phyloP scores from a whole-genome alignment of 371 early-diverging fungal species.

The Rhizopus sp. region DNA sequence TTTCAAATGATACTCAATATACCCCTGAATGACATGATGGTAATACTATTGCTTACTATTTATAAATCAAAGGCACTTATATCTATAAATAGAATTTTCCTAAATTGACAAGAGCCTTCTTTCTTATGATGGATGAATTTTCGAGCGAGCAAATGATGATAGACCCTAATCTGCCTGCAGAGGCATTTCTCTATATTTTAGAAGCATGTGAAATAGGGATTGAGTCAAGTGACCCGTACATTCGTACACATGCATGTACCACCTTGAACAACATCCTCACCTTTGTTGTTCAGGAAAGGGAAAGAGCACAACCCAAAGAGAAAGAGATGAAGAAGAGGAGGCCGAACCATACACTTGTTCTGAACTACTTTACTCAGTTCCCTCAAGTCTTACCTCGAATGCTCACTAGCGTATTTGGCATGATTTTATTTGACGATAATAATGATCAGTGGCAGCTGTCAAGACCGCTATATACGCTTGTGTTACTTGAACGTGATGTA shows the following conservation, averaged over 20 bases:
- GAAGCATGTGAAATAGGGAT: conserved; percentile 57
- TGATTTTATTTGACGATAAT: conserved; percentile 76
- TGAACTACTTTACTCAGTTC: conserved; percentile 51
- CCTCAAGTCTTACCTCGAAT: conserved; percentile 59
- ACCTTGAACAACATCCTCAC: conserved; percentile 71
- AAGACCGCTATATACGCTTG: conserved; percentile 76
- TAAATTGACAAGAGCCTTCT: conserved; percentile 60
- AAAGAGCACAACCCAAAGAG: conserved; percentile 33
- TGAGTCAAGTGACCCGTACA: conserved; percentile 41
- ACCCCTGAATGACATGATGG: conserved; percentile 73
- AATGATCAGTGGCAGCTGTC: conserved; percentile 82
- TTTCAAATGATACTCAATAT: conserved; percentile 71
- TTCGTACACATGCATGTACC: conserved; percentile 68
- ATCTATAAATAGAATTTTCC: conserved; percentile 56
- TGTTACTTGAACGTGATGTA: conserved; percentile 73
- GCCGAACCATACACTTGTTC: conserved; percentile 34
- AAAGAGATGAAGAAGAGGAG: conserved; percentile 9
- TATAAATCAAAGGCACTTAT: neutral
- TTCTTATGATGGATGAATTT: conserved; percentile 61
- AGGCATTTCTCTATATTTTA: conserved; percentile 56
- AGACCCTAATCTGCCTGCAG: conserved; percentile 50
- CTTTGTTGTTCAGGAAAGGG: conserved; percentile 61
- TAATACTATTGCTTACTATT: conserved; percentile 17
- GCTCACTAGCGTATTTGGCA: conserved; percentile 64
- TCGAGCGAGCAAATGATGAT: conserved; percentile 61